Evolutionary conservation across 345 rosid genomes (phyloP).

Genomic region (Arabidopsis thaliana): DNA sequence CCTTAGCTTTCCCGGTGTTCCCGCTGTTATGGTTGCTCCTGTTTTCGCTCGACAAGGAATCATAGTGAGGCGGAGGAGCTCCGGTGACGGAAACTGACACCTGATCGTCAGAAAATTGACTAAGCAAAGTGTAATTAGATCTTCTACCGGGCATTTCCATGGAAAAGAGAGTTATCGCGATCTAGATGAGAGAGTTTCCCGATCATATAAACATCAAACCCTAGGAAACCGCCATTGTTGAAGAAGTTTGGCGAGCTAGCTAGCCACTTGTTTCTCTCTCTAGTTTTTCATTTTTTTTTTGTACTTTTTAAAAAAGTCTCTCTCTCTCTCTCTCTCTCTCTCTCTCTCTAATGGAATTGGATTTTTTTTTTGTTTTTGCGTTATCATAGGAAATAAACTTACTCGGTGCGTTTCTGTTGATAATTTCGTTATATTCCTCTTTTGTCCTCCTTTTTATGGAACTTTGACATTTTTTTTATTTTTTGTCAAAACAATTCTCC

Average conservation of each 20-base stretch:
- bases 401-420: constrained; percentile 43
- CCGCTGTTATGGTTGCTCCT: constrained; percentile 39
- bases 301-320: constrained; percentile 11
- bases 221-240: constrained; percentile 60
- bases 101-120: constrained; percentile 80
- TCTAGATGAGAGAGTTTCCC: constrained; percentile 19
- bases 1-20: constrained; percentile 51
- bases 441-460: constrained; percentile 19
- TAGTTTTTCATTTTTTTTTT: constrained; percentile 3
- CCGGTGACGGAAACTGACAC: constrained; percentile 55
- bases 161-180: constrained; percentile 29
- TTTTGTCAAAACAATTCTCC: neutral
- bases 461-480: constrained; percentile 6
- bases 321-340: constrained; percentile 47
- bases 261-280: constrained; percentile 47
- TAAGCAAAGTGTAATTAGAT: constrained; percentile 85
- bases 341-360: constrained; percentile 37
- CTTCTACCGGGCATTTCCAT: constrained; percentile 93
- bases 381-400: constrained; percentile 15
- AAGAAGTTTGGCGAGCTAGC: constrained; percentile 39
- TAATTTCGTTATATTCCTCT: constrained; percentile 29
- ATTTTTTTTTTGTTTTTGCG: constrained; percentile 42
- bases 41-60: constrained; percentile 70
- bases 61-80: constrained; percentile 59
- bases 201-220: constrained; percentile 48